These are phyloP conservation scores for Phytophthora capsici DNA, from an alignment of 352 stramenopile species.

Conservation along the genomic window DNA sequence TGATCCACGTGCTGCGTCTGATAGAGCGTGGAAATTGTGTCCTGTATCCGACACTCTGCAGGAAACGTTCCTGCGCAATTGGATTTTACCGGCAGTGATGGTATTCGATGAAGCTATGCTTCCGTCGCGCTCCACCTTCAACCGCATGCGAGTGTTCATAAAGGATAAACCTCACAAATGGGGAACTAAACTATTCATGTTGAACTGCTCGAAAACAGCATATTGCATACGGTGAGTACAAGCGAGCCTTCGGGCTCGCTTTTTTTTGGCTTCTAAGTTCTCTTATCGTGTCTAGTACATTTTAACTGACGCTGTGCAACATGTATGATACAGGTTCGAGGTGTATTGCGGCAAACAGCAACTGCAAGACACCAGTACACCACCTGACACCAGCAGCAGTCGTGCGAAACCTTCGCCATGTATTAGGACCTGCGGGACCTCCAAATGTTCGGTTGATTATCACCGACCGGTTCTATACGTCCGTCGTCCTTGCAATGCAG, in stretches of 20 bases:
- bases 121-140: neutral
- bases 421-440: neutral
- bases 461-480: neutral
- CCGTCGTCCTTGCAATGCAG: neutral
- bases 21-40: constrained; percentile 15
- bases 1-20: neutral
- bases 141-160: constrained; percentile 3
- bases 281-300: constrained; percentile 1
- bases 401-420: neutral
- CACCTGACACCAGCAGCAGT: neutral
- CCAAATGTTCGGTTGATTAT: neutral
- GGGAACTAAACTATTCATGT: neutral
- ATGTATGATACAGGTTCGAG: neutral
- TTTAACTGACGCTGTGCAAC: neutral
- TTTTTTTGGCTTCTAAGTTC: constrained; percentile 3
- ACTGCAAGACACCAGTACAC: neutral
- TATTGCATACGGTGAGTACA: constrained; percentile 10
- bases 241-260: neutral
- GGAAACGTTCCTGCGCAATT: constrained; percentile 2
- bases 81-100: neutral
- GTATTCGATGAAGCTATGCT: constrained; percentile 5
- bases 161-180: constrained; percentile 1
- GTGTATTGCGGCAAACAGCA: neutral
- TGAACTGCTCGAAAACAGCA: neutral
- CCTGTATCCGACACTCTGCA: constrained; percentile 5